These are phyloP conservation scores for Myriosclerotinia curreyana DNA, from an alignment of 2,329 filamentous ascomycete genomes.

Conservation along the genomic window DNA sequence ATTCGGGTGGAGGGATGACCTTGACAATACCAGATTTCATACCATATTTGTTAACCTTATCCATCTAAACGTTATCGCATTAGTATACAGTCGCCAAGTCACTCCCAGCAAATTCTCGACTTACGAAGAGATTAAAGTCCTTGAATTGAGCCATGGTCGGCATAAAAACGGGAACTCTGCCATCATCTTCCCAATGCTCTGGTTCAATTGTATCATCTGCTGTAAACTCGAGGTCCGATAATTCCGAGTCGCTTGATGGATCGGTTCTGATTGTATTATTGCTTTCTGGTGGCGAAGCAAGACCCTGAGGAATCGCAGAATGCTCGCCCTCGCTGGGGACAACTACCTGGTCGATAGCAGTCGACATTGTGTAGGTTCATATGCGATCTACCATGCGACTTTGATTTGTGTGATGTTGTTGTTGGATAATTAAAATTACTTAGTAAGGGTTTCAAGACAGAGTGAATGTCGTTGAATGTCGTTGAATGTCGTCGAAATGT, in stretches of 20 bases:
- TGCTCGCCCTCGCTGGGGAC: conserved; percentile 28
- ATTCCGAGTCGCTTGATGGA: conserved; percentile 56
- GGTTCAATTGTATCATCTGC: conserved; percentile 72
- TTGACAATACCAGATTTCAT: conserved; percentile 98
- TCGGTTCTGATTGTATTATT: conserved; percentile 59
- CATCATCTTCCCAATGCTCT: conserved; percentile 70
- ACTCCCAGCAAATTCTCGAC: conserved; percentile 38
- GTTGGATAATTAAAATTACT: neutral
- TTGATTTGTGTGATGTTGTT: neutral
- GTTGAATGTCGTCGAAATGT: conserved; percentile 16
- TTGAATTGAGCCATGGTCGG: conserved; percentile 94
- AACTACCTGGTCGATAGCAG: conserved; percentile 31
- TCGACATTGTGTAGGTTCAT: conserved; percentile 34
- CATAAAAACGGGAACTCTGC: conserved; percentile 88
- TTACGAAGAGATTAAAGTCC: conserved; percentile 87
- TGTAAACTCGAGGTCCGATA: conserved; percentile 58
- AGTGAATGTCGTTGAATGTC: conserved; percentile 10
- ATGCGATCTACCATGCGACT: conserved; percentile 31
- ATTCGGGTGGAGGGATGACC: conserved; percentile 89
- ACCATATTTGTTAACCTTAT: conserved; percentile 84
- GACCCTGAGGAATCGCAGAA: conserved; percentile 30
- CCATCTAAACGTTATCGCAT: conserved; percentile 51
- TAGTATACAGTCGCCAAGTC: conserved; percentile 23
- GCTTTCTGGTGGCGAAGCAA: conserved; percentile 63
- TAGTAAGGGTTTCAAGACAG: neutral